phyloP scores from a whole-genome alignment of 768 basidiomycete species.

The Suillus subluteus region DNA sequence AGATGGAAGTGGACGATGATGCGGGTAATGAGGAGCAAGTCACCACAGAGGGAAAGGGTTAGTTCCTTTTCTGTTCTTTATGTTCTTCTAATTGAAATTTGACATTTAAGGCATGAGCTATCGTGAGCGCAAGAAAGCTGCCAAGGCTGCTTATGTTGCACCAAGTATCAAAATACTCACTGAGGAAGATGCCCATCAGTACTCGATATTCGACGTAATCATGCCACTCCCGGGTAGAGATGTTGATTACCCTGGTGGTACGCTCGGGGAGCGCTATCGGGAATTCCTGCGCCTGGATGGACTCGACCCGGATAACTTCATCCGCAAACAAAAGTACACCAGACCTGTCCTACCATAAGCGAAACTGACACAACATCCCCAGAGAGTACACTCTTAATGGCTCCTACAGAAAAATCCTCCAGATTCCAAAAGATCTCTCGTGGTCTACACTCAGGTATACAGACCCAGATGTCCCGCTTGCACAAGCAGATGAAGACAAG shows the following conservation, averaged over 20 bases:
- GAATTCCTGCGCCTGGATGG: slow-evolving; percentile 86
- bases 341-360: slow-evolving; percentile 6
- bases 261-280: slow-evolving; percentile 83
- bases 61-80: slow-evolving; percentile 18
- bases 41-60: slow-evolving; percentile 37
- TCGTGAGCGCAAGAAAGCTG: slow-evolving; percentile 24
- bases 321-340: slow-evolving; percentile 84
- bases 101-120: slow-evolving; percentile 24
- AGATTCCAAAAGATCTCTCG: slow-evolving; percentile 77
- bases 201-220: slow-evolving; percentile 92
- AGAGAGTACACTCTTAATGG: slow-evolving; percentile 94
- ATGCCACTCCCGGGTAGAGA: slow-evolving; percentile 98
- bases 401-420: slow-evolving; percentile 91
- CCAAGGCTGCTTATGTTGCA: slow-evolving; percentile 38
- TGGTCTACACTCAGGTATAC: slow-evolving; percentile 90
- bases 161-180: slow-evolving; percentile 79
- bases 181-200: slow-evolving; percentile 75
- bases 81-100: slow-evolving; percentile 10
- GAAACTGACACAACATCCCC: slow-evolving; percentile 14
- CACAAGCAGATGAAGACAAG: slow-evolving; percentile 94
- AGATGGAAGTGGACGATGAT: slow-evolving; percentile 36
- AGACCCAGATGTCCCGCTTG: slow-evolving; percentile 88
- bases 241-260: slow-evolving; percentile 88
- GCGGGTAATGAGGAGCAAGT: slow-evolving; percentile 35
- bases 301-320: slow-evolving; percentile 87